phyloP scores from a whole-genome alignment of 164 flowering plant species.

The Dillenia turbinata region DNA sequence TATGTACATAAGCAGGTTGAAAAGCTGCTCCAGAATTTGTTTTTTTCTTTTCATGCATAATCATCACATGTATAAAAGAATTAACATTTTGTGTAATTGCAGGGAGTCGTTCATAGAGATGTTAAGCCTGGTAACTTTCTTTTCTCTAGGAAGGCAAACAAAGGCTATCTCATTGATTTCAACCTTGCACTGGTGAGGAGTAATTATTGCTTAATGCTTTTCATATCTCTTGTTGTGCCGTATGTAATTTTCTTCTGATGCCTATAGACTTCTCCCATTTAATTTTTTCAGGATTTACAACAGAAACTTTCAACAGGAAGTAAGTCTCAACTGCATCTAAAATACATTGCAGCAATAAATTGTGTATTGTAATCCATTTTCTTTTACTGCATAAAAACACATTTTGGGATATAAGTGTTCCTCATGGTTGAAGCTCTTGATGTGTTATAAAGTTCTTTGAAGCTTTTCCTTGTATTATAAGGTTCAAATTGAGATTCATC shows the following conservation, averaged over 20 bases:
- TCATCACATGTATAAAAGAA: background rate
- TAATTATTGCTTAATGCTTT: constrained; percentile 5
- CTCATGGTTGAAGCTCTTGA: too few species aligned
- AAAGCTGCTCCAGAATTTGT: constrained; percentile 5
- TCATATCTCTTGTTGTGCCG: background rate
- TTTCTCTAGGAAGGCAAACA: constrained; percentile 58
- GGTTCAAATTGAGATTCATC: too few species aligned
- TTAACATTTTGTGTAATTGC: constrained; percentile 11
- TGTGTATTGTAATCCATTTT: too few species aligned
- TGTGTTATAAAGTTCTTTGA: too few species aligned
- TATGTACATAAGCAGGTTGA: constrained; percentile 82
- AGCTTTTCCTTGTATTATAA: too few species aligned
- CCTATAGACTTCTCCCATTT: background rate
- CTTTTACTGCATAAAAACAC: too few species aligned
- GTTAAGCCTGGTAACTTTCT: constrained; percentile 98
- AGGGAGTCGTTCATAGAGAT: constrained; percentile 95
- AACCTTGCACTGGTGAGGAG: constrained; percentile 86
- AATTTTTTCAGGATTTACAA: constrained; percentile 57
- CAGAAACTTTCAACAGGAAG: constrained; percentile 45
- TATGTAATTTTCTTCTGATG: background rate
- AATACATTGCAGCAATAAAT: too few species aligned
- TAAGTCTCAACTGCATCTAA: constrained; percentile 33
- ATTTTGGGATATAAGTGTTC: too few species aligned
- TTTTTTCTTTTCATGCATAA: background rate
- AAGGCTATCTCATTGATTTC: constrained; percentile 95